Percentiles rank a stretch among this genome's conserved stretches.
Evolutionary conservation across 192 early-diverging fungal genomes (phyloP).

Genomic region (Umbelopsis vinacea): DNA sequence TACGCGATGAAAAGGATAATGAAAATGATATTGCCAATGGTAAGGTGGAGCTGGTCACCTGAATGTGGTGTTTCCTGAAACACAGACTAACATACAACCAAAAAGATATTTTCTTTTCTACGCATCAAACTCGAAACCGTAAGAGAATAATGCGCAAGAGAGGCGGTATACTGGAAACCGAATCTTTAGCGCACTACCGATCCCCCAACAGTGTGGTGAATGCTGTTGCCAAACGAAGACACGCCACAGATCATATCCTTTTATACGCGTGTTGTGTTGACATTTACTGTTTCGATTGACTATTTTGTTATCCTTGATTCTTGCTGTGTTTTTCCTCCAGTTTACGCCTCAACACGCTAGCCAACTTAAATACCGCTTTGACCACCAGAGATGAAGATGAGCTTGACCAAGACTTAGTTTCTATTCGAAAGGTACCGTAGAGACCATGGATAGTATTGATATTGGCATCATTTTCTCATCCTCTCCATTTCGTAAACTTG

Average conservation of each 20-base stretch:
- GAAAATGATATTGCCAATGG: constrained; percentile 22
- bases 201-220: constrained; percentile 11
- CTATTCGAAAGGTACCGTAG: constrained; percentile 1
- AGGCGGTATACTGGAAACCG: neutral
- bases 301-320: constrained; percentile 2
- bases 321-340: neutral
- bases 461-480: too few species aligned
- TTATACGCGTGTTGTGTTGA: neutral
- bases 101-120: constrained; percentile 16
- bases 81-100: neutral
- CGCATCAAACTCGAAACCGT: constrained; percentile 17
- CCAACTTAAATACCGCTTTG: constrained; percentile 8
- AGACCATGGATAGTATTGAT: neutral
- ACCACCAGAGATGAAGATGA: constrained; percentile 13
- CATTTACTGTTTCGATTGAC: neutral
- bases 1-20: constrained; percentile 18
- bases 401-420: neutral
- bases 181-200: neutral
- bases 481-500: neutral
- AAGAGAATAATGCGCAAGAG: constrained; percentile 15
- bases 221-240: constrained; percentile 20
- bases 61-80: too few species aligned
- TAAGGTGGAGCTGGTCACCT: neutral
- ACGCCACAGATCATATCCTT: constrained; percentile 22
- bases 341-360: constrained; percentile 10